Evolutionary conservation across 495 filamentous ascomycete species (phyloP).

Genomic region (Annulohypoxylon bovei): DNA sequence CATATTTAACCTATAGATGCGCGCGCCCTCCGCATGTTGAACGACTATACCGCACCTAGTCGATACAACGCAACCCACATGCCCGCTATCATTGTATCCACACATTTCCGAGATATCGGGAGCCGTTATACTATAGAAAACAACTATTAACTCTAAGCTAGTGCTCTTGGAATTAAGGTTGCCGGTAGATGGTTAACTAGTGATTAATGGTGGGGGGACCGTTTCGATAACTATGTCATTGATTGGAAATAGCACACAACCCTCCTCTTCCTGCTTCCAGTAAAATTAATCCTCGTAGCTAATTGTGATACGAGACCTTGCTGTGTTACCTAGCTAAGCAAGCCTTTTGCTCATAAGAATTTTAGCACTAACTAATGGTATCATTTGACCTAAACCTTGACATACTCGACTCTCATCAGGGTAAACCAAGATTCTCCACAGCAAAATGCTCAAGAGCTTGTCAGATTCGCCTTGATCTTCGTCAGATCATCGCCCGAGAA

Average conservation of each 20-base stretch:
- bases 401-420: background rate
- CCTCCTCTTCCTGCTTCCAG: background rate
- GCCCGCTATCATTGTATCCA: background rate
- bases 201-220: background rate
- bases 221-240: background rate
- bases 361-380: background rate
- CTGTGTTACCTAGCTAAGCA: background rate
- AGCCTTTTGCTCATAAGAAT: background rate
- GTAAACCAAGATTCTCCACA: background rate
- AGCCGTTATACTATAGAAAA: background rate
- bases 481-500: conserved; percentile 53
- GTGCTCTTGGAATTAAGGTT: background rate
- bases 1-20: conserved; percentile 7
- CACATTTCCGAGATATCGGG: conserved; percentile 12
- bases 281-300: background rate
- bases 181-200: background rate
- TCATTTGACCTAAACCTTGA: background rate
- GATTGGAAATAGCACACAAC: background rate
- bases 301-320: background rate
- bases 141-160: background rate
- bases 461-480: conserved; percentile 55
- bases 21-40: conserved; percentile 1
- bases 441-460: conserved; percentile 13
- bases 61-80: background rate
- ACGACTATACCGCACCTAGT: background rate